phyloP scores from a whole-genome alignment of 345 rosid species.

The Cardiospermum halicacabum region DNA sequence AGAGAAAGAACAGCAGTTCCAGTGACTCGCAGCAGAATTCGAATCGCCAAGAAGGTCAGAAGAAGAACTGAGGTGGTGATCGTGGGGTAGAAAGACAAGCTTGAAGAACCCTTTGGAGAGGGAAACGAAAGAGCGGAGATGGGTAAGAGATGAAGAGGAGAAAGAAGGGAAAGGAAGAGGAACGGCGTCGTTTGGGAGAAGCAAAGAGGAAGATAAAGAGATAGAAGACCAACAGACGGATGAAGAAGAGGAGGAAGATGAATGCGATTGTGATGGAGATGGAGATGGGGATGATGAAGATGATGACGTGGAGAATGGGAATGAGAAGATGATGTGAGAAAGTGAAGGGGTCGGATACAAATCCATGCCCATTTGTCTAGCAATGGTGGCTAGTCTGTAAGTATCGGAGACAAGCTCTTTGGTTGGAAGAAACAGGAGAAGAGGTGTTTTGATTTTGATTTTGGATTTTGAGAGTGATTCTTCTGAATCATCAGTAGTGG shows the following conservation, averaged over 20 bases:
- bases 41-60: constrained; percentile 7
- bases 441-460: constrained; percentile 33
- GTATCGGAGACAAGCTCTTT: constrained; percentile 52
- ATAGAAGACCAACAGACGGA: constrained; percentile 27
- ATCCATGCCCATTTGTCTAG: constrained; percentile 74
- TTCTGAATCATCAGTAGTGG: constrained; percentile 10
- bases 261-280: constrained; percentile 10
- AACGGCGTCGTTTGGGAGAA: constrained; percentile 51
- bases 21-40: constrained; percentile 36
- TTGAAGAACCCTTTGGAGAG: constrained; percentile 67
- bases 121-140: constrained; percentile 60
- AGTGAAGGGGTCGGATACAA: constrained; percentile 65
- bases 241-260: constrained; percentile 23
- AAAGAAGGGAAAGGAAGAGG: constrained; percentile 64
- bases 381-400: constrained; percentile 49
- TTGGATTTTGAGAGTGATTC: too few relatives aligned
- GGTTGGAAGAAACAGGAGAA: constrained; percentile 52
- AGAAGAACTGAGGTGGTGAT: neutral
- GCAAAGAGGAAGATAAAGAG: constrained; percentile 41
- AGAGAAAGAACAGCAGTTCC: constrained; percentile 72
- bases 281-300: constrained; percentile 22
- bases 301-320: constrained; percentile 25
- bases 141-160: constrained; percentile 43
- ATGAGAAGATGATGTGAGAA: constrained; percentile 76
- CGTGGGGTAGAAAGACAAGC: constrained; percentile 33